Evolutionary conservation across 2,329 filamentous ascomycete genomes (phyloP), one percentile per base, ranked within the genome.

Genomic region (Stagonosporopsis rhizophila): DNA sequence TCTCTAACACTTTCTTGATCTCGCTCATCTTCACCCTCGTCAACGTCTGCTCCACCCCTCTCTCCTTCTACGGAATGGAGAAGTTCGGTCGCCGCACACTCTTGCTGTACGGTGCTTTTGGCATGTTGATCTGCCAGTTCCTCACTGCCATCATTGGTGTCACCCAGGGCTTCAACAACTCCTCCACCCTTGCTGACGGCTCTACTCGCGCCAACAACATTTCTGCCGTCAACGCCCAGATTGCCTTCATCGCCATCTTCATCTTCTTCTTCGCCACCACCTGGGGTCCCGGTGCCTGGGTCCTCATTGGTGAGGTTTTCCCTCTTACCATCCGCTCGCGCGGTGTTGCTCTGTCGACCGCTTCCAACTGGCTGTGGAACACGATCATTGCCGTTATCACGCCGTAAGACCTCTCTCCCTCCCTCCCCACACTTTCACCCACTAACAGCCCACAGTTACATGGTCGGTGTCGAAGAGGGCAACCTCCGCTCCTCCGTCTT

Each of bases 201-300:
- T 35, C 39, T 15, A 53, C 49, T 22, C 34, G 40, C 4, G 55
- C 55, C 34, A 58, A 49, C 50, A 58, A 58, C 34, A 42, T 54
- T 5, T 69, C 58, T 19, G 59, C 41, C 55, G 20, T 39, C 66
- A 23, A 61, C 12, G 65, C 71, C 9, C 58, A 67, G 42, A 73
- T 76, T 40, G 67, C 73, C 7, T 75, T 76, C 57, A 67, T 76
- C 39, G 89, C 86, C 67, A 77, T 90, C 69, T 89, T 88, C 76
- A 88, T 91, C 51, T 90, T 89, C 77, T 90, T 90, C 80, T 91
- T 91, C 70, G 89, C 89, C 9, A 83, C 86, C 1, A 89, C 88
- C 0, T 91, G 89, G 88, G 89, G 89, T 11, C 89, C 89, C 0
- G 87, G 89, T 22, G 83, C 82, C 2, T 91, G 89, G 89, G 88